Evolutionary conservation across 371 early-diverging fungal genomes (phyloP), one percentile per base, ranked within the genome.

Genomic region (Mucor indicus): DNA sequence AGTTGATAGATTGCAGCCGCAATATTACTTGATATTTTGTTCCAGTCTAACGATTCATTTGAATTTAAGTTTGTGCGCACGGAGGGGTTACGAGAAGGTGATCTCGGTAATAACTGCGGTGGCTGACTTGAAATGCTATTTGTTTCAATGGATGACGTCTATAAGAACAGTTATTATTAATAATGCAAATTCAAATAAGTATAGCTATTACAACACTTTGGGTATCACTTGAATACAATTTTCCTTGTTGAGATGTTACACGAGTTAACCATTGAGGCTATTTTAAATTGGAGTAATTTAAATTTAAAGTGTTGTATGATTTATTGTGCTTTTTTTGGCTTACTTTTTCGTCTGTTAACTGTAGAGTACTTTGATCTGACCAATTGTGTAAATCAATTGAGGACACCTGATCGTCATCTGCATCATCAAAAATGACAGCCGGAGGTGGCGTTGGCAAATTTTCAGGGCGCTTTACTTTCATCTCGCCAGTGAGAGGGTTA

Each of bases 1-100:
- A 91, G 77, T 44, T 83, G 75, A 25, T 86, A 77, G n/a, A 89
- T 77, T 7, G 85, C 75, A n/a, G 77, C 58, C 0, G 80, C 68
- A 19, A 89, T 81, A 47, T 74, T 77, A 22, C 76, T 67, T 13
- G 73, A 72, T 9, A 89, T 55, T 1, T 77, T 64, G 16, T 79
- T 80, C 89, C 90, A 90, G 2, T 74, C 84, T 23, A 77, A 23
- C 9, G 67, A 44, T 53, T 77, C 53, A 29, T 29, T 12, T 29
- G 12, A 12, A 8, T 29, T n/a, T n/a, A n/a, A n/a, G 30, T 12
- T 29, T 29, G 30, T 12, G 3, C 36, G 40, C 0, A 56, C 42
- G n/a, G 69, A 64, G 11, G 49, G 52, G 27, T 52, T 24, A 25
- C 58, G 47, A 24, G 58, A 51, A 25, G 58, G 48, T 12, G 58